These are phyloP conservation scores for Malbranchea zuffiana DNA, from an alignment of 2,329 filamentous ascomycete species.

Conservation along the genomic window DNA sequence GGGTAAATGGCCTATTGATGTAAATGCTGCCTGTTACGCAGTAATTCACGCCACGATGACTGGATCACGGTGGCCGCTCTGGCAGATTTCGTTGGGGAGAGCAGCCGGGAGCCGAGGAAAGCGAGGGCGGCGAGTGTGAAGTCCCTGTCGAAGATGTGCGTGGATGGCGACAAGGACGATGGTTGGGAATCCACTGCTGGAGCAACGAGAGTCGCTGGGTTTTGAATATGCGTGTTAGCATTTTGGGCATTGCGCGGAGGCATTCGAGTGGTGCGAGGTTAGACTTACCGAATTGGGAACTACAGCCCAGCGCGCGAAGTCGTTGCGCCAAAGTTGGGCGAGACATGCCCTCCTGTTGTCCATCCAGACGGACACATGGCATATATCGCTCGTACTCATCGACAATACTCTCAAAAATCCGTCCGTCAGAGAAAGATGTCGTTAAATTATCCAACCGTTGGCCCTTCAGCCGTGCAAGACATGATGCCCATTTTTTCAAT, in stretches of 20 bases:
- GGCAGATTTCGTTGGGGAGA: constrained; percentile 40
- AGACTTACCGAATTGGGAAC: constrained; percentile 32
- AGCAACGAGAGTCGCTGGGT: constrained; percentile 36
- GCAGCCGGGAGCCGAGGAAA: constrained; percentile 49
- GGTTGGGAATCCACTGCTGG: constrained; percentile 5
- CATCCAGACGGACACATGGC: too few relatives aligned
- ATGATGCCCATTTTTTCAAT: constrained; percentile 47
- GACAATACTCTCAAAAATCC: constrained; percentile 45
- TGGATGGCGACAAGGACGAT: constrained; percentile 15
- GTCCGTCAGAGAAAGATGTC: constrained; percentile 47
- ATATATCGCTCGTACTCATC: constrained; percentile 45
- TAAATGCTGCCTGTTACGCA: background rate
- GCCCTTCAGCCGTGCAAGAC: constrained; percentile 39
- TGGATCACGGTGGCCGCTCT: constrained; percentile 46
- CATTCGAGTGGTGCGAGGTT: background rate
- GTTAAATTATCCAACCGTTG: constrained; percentile 44
- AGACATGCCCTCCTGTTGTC: too few relatives aligned
- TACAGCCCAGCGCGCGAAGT: constrained; percentile 32
- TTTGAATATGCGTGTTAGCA: background rate
- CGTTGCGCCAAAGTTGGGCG: constrained; percentile 27
- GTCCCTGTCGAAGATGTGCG: constrained; percentile 40
- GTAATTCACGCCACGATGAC: constrained; percentile 35
- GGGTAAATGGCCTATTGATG: too few relatives aligned
- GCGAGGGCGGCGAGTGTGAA: constrained; percentile 48
- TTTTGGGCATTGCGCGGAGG: background rate